Evolutionary conservation across 116 monocot species (phyloP).

Genomic region (Zostera marina): DNA sequence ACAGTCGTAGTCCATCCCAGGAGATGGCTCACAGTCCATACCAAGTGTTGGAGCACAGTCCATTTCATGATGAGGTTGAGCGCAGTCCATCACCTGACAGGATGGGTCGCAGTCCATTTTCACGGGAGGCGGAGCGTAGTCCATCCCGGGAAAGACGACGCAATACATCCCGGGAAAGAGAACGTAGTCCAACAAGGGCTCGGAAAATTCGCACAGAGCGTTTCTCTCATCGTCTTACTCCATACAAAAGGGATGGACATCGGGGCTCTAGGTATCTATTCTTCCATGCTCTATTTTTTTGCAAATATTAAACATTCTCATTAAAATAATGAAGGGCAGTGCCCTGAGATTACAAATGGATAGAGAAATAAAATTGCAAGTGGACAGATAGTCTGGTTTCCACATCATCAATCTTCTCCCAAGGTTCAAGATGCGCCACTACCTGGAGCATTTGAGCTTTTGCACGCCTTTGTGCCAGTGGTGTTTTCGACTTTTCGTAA

Average conservation of each 20-base stretch:
- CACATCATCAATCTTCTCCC: too few relatives aligned
- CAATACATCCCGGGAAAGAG: conserved; percentile 6
- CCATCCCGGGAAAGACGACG: conserved; percentile 73
- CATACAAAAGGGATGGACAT: conserved; percentile 58
- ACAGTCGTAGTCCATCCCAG: conserved; percentile 65
- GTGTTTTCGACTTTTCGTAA: too few relatives aligned
- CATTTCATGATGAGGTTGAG: conserved; percentile 65
- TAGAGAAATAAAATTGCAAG: too few relatives aligned
- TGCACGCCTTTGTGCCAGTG: too few relatives aligned
- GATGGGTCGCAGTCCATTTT: conserved; percentile 40
- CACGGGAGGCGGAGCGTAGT: conserved; percentile 15
- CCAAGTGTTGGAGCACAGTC: conserved; percentile 56
- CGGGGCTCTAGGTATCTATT: conserved; percentile 38
- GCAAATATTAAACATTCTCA: neutral
- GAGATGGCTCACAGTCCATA: conserved; percentile 51
- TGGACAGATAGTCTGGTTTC: too few relatives aligned
- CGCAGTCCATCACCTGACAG: conserved; percentile 51
- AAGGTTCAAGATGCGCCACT: too few relatives aligned
- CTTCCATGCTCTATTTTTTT: neutral
- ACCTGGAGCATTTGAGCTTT: too few relatives aligned
- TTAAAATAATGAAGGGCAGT: too few relatives aligned
- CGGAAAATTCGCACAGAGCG: conserved; percentile 84
- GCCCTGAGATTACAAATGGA: too few relatives aligned
- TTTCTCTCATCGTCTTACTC: conserved; percentile 59
- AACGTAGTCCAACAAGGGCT: conserved; percentile 23